Evolutionary conservation across 176 grass and related monocot species (phyloP).

Genomic region (Echinochloa phyllopogon): DNA sequence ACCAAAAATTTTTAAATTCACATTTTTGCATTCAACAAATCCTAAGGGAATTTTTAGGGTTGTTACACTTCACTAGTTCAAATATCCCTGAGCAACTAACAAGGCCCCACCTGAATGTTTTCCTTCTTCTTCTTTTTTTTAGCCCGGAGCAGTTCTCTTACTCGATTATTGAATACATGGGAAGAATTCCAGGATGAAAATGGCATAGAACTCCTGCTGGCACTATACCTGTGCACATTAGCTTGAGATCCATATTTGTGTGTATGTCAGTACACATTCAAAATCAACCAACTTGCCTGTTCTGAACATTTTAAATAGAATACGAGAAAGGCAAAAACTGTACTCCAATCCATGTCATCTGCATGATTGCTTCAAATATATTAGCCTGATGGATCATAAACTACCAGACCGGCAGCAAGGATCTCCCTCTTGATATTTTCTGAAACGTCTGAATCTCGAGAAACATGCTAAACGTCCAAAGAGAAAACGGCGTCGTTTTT

Average conservation of each 20-base stretch:
- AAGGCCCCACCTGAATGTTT: neutral
- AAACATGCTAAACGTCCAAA: conserved; percentile 3
- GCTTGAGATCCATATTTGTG: too few relatives aligned
- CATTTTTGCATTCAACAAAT: too few relatives aligned
- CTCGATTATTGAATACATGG: neutral
- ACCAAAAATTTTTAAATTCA: too few relatives aligned
- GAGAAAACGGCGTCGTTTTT: neutral
- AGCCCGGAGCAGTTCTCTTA: neutral
- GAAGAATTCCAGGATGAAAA: neutral
- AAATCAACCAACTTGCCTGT: neutral
- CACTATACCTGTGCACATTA: too few relatives aligned
- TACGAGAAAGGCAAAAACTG: neutral
- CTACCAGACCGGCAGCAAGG: neutral
- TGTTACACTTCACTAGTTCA: too few relatives aligned
- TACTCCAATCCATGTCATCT: neutral
- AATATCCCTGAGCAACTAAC: neutral
- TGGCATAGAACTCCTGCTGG: neutral
- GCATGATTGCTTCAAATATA: neutral
- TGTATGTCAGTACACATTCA: neutral
- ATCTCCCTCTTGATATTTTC: conserved; percentile 41
- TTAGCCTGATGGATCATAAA: neutral
- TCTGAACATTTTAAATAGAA: neutral
- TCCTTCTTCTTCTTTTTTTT: neutral
- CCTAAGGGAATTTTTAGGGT: too few relatives aligned
- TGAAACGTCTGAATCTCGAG: neutral